A percentile compares a stretch with the other conserved stretches of the same genome.
Conservation (phyloP, 2,329 filamentous ascomycete species). For the Colletotrichum theobromicola region DNA sequence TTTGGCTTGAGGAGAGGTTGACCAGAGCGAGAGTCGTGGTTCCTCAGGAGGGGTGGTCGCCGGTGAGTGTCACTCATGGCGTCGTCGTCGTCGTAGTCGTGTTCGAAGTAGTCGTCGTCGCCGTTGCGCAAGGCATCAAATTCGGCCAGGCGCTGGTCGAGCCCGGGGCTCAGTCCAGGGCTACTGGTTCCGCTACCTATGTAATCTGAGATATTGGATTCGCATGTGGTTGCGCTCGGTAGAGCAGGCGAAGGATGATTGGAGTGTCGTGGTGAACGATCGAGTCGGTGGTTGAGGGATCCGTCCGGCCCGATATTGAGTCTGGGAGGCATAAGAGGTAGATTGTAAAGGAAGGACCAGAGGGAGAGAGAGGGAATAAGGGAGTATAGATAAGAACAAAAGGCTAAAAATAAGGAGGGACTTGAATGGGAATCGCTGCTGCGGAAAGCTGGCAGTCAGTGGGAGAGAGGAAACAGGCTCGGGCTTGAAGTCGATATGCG, state of each 20-base stretch:
- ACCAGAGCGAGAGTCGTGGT: slow-evolving; percentile 49
- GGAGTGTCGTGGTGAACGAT: not conserved
- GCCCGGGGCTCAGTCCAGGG: slow-evolving; percentile 3
- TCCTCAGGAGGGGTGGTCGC: slow-evolving; percentile 51
- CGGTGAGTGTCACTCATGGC: slow-evolving; percentile 48
- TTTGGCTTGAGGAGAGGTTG: slow-evolving; percentile 45
- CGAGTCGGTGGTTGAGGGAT: slow-evolving; percentile 15
- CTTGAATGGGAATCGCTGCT: slow-evolving; percentile 7
- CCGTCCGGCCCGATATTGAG: slow-evolving; percentile 17
- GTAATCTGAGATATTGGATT: slow-evolving; percentile 21
- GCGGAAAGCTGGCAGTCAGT: not conserved
- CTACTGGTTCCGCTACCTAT: slow-evolving; percentile 19
- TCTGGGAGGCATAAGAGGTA: slow-evolving; percentile 21
- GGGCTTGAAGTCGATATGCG: not conserved
- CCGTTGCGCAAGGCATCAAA: slow-evolving; percentile 19
- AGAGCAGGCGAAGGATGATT: slow-evolving; percentile 2
- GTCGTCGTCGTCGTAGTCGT: slow-evolving; percentile 40
- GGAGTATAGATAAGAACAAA: not conserved
- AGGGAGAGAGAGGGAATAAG: not conserved
- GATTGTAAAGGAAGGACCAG: not conserved
- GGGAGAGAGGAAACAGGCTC: slow-evolving; percentile 7
- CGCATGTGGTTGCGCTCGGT: slow-evolving; percentile 19
- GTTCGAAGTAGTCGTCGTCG: slow-evolving; percentile 27
- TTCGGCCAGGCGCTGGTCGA: slow-evolving; percentile 19
- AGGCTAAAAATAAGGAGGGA: slow-evolving; percentile 15